phyloP scores from a whole-genome alignment of 352 stramenopile species.

The Globisporangium canariense region DNA sequence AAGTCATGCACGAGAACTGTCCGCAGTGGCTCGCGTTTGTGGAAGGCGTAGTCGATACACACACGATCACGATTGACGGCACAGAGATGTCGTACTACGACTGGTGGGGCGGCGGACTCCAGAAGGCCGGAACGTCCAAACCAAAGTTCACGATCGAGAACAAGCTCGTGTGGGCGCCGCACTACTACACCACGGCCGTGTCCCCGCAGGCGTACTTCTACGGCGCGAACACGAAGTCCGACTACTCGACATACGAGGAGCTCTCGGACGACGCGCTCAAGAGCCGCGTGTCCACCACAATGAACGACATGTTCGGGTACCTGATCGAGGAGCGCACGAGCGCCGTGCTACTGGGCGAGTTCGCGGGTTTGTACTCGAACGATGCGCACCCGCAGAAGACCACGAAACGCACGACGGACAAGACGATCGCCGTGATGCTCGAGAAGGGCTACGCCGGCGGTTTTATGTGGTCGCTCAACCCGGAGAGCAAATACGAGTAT shows the following conservation, averaged over 20 bases:
- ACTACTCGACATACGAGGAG: conserved; percentile 58
- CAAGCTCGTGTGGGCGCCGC: conserved; percentile 79
- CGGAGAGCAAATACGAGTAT: conserved; percentile 74
- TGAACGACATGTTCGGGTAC: conserved; percentile 80
- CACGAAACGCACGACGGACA: conserved; percentile 68
- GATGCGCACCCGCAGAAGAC: conserved; percentile 65
- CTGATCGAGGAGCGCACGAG: conserved; percentile 42
- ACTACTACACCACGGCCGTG: conserved; percentile 83
- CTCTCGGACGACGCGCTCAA: conserved; percentile 52
- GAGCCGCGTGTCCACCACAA: conserved; percentile 46
- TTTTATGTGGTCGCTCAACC: conserved; percentile 86
- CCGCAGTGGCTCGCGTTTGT: conserved; percentile 79
- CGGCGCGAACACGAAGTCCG: conserved; percentile 39
- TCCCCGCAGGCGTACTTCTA: conserved; percentile 76
- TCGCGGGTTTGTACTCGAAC: conserved; percentile 66
- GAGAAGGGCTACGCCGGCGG: conserved; percentile 60
- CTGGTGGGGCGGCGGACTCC: conserved; percentile 76
- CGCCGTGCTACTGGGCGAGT: conserved; percentile 71
- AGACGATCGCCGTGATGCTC: conserved; percentile 67
- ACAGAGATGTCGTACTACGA: conserved; percentile 65
- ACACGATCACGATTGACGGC: conserved; percentile 47
- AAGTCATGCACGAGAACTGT: conserved; percentile 72
- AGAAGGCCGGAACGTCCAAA: conserved; percentile 43
- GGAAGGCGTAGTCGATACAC: conserved; percentile 53
- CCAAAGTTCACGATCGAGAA: conserved; percentile 57